phyloP scores from a whole-genome alignment of 2,329 filamentous ascomycete genomes.

The Penicillium sp. region DNA sequence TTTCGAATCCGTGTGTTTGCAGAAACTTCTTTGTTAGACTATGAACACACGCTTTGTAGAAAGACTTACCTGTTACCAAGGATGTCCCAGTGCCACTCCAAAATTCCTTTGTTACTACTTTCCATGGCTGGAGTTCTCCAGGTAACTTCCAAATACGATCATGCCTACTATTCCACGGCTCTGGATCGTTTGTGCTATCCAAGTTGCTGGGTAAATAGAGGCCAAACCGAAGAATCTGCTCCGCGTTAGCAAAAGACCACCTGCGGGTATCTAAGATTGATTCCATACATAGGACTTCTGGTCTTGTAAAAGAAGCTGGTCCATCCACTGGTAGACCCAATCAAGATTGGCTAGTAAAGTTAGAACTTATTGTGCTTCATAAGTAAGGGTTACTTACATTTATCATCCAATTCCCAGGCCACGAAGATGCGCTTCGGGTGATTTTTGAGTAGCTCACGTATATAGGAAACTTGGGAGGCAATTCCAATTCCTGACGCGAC shows the following conservation, averaged over 20 bases:
- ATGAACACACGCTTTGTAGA: neutral
- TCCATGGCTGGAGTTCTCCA: constrained; percentile 1
- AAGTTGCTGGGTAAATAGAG: neutral
- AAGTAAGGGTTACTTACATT: neutral
- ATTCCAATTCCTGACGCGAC: constrained; percentile 38
- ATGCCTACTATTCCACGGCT: constrained; percentile 11
- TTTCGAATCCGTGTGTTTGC: neutral
- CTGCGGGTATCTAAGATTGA: constrained; percentile 4
- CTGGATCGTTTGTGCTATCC: neutral
- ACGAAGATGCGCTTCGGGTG: constrained; percentile 15
- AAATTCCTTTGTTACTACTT: constrained; percentile 4
- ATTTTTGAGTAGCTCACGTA: constrained; percentile 30
- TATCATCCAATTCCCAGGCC: constrained; percentile 17
- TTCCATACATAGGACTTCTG: neutral
- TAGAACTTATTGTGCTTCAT: too few relatives aligned
- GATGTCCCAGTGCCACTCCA: neutral
- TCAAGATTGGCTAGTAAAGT: constrained; percentile 18
- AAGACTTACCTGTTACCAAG: constrained; percentile 6
- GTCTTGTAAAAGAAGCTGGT: constrained; percentile 20
- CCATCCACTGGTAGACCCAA: constrained; percentile 22
- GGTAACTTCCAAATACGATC: constrained; percentile 2
- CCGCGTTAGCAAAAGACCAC: neutral
- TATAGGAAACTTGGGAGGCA: constrained; percentile 31
- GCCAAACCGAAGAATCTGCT: constrained; percentile 10
- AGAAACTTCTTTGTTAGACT: neutral